Percentiles rank a stretch among this genome's conserved stretches.
Evolutionary conservation across 75 land plant genomes (phyloP).

Genomic region (Larix kaempferi): DNA sequence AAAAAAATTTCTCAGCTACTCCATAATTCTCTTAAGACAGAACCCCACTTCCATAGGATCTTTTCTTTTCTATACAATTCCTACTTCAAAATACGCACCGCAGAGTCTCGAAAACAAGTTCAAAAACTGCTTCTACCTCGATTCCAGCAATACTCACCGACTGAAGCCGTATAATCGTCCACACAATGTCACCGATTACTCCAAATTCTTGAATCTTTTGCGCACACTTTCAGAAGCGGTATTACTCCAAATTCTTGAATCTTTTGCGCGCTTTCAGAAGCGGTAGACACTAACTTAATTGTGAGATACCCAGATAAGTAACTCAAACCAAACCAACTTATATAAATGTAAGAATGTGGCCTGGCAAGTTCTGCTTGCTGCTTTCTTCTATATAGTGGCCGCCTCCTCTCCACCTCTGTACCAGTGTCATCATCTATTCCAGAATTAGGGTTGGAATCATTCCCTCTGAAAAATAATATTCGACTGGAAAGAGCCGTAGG

Average conservation of each 20-base stretch:
- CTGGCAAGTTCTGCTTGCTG: too few species aligned
- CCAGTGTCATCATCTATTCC: not conserved
- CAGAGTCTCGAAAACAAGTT: not conserved
- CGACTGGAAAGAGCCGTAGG: not conserved
- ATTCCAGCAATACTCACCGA: not conserved
- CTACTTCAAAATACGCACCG: not conserved
- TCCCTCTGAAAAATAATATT: not conserved
- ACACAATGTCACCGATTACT: too few species aligned
- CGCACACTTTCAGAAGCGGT: too few species aligned
- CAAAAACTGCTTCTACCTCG: not conserved
- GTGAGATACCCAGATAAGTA: not conserved
- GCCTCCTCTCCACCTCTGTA: not conserved
- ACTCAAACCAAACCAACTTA: not conserved
- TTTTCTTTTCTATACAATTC: not conserved
- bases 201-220: too few species aligned
- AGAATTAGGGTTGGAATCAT: not conserved
- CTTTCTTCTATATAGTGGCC: not conserved
- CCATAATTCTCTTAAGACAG: not conserved
- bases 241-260: not conserved
- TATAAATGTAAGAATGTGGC: not conserved
- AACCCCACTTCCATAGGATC: not conserved
- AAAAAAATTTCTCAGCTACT: not conserved
- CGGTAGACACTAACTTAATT: not conserved
- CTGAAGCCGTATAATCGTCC: too few species aligned
- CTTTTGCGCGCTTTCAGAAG: not conserved